Base-by-base conservation (phyloP, 2,329 filamentous ascomycete genomes). In the Ophiocordyceps camponoti-leonardi region DNA sequence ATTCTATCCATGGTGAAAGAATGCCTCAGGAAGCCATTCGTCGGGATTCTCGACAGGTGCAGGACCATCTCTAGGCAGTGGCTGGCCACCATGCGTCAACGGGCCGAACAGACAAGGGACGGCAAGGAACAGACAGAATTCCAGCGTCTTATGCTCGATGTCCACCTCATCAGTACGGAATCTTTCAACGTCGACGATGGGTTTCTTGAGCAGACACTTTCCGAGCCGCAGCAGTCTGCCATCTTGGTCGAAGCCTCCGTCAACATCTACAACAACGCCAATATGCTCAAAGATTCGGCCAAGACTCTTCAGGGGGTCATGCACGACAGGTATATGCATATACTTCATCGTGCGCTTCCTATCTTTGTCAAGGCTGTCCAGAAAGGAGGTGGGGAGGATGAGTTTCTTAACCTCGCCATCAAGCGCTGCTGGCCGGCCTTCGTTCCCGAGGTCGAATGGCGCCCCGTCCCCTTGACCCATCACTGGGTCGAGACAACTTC, bases 341-440 rank as follows among this genome's bases (percentile, higher is more conserved):
- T 47, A 1, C 41, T 54, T 20, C 42, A 54, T 6, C 46, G 47
- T 1, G 44, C 44, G 30, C 40, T 48, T 0, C 16, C 37, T 1
- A 22, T 47, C 0, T 22, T 56, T 10, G 2, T 28, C 2, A 6
- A 22, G 0, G 19, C 47, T 2, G 11, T 49, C 0, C n/a, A n/a
- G n/a, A 16, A 14, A 1, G 0, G 1, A 0, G 26, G 22, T 0
- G 1, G 18, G 11, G 10, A 7, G 1, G 52, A 44, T 2, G 4
- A n/a, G 0, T 51, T 48, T 7, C 45, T 56, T 1, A 43, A 50
- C n/a, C 8, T 46, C 1, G 53, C 53, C 1, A 48, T 53, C 1
- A 35, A 49, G n/a, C 11, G 48, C n/a, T 44, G 47, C 10, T 56
- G 53, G 49, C 23, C 49, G 8, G 46, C 30, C 2, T 56, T 53